A percentile compares a stretch with the other conserved stretches of the same genome.
Conservation (phyloP, 106 monocot species). For the Acorus calamus region DNA sequence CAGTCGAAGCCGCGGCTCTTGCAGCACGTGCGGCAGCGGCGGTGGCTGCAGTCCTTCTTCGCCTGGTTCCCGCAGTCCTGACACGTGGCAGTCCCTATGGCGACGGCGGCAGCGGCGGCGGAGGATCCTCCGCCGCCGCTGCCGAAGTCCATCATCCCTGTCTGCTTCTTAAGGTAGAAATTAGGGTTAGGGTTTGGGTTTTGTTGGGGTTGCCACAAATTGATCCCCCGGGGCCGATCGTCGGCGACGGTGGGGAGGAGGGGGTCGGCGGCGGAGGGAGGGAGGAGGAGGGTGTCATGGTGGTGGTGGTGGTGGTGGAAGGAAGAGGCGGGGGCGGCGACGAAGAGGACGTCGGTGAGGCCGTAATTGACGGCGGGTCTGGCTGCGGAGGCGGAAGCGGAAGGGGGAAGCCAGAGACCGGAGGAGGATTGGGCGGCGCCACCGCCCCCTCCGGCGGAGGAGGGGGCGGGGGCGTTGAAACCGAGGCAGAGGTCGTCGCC, state of each 20-base stretch:
- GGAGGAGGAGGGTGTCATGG: slow-evolving; percentile 12
- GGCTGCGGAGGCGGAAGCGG: not conserved
- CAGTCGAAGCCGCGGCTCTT: slow-evolving; percentile 62
- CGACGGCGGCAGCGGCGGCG: no score
- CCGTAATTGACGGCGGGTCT: slow-evolving; percentile 34
- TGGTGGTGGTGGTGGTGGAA: slow-evolving; percentile 23
- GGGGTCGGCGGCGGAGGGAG: slow-evolving; percentile 25
- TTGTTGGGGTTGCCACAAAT: slow-evolving; percentile 34
- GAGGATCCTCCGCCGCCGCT: no score
- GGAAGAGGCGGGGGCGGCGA: slow-evolving; percentile 39
- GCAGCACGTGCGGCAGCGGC: slow-evolving; percentile 74
- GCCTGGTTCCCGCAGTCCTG: slow-evolving; percentile 86
- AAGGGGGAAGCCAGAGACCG: not conserved
- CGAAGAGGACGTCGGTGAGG: slow-evolving; percentile 44
- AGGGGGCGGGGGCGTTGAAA: slow-evolving; percentile 34
- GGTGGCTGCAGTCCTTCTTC: slow-evolving; percentile 68
- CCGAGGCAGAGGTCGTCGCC: slow-evolving; percentile 66
- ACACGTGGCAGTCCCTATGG: slow-evolving; percentile 18
- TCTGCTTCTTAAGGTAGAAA: slow-evolving; percentile 28
- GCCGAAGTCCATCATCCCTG: no score
- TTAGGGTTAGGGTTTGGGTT: slow-evolving; percentile 34
- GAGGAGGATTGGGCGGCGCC: not conserved
- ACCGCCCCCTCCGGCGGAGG: not conserved
- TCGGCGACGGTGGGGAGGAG: slow-evolving; percentile 45
- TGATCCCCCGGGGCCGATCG: slow-evolving; percentile 16